Evolutionary conservation across 345 rosid species (phyloP).

Genomic region (Eucalyptus caleyi): DNA sequence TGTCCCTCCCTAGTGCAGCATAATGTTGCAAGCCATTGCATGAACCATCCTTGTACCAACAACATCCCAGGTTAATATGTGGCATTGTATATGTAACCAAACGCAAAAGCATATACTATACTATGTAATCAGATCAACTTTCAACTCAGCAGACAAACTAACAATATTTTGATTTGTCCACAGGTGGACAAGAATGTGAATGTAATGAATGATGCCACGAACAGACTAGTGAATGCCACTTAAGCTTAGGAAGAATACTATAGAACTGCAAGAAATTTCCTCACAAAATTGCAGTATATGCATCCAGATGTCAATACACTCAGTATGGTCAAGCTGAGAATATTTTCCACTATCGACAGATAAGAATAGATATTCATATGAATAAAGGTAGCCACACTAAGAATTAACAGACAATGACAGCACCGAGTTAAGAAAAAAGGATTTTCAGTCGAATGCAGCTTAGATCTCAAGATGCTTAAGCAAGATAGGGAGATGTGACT

Average conservation of each 20-base stretch:
- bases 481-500: background rate
- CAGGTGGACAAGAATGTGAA: background rate
- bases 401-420: background rate
- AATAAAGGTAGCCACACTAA: background rate
- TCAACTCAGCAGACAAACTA: background rate
- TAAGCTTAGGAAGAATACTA: background rate
- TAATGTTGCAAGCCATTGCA: constrained; percentile 99
- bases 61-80: background rate
- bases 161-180: background rate
- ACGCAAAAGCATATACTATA: background rate
- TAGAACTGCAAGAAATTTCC: background rate
- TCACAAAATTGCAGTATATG: background rate
- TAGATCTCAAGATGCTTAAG: background rate
- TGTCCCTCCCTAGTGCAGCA: constrained; percentile 98
- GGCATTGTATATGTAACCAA: background rate
- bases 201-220: background rate
- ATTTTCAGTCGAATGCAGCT: background rate
- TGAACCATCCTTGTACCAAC: constrained; percentile 84
- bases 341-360: background rate
- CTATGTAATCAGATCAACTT: background rate
- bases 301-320: background rate
- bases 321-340: background rate
- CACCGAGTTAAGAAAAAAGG: background rate
- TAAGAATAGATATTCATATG: background rate
- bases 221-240: background rate